Evolutionary conservation across 768 basidiomycete genomes (phyloP).

Genomic region (Sporobolomyces phaffii): DNA sequence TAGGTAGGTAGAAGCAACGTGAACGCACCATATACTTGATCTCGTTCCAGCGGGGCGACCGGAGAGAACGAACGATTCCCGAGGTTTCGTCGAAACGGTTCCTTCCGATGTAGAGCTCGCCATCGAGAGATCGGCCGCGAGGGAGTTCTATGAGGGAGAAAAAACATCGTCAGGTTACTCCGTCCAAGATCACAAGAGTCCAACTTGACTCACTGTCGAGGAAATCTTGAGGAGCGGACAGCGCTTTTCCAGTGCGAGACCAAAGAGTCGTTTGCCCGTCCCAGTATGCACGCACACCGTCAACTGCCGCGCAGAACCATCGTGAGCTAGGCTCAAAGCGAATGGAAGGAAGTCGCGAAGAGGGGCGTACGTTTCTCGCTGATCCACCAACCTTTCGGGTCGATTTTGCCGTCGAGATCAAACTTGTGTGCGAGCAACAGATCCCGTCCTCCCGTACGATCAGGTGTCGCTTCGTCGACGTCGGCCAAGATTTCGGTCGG

Average conservation of each 20-base stretch:
- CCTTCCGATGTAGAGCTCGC: constrained; percentile 39
- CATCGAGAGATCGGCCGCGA: constrained; percentile 30
- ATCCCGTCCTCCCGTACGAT: not conserved
- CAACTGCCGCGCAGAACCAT: not conserved
- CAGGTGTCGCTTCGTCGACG: not conserved
- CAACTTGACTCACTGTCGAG: constrained; percentile 22
- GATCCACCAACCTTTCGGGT: constrained; percentile 34
- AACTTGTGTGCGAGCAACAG: constrained; percentile 31
- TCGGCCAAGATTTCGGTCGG: not conserved
- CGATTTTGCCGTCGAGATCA: constrained; percentile 29
- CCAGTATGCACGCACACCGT: constrained; percentile 39
- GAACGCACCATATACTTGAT: constrained; percentile 36
- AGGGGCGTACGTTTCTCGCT: constrained; percentile 36
- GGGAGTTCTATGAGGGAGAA: constrained; percentile 39
- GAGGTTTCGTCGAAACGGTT: constrained; percentile 36
- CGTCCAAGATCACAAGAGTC: no score
- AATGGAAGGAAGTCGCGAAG: no score
- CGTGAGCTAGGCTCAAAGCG: no score
- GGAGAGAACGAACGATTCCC: constrained; percentile 22
- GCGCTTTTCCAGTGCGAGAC: constrained; percentile 33
- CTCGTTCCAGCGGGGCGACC: constrained; percentile 22
- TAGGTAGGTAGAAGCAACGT: not conserved
- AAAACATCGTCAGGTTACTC: no score
- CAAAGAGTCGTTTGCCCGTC: constrained; percentile 30
- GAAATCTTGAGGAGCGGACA: constrained; percentile 28